Evolutionary conservation across 139 green algal genomes (phyloP).

Genomic region (Mesotaenium endlicherianum): DNA sequence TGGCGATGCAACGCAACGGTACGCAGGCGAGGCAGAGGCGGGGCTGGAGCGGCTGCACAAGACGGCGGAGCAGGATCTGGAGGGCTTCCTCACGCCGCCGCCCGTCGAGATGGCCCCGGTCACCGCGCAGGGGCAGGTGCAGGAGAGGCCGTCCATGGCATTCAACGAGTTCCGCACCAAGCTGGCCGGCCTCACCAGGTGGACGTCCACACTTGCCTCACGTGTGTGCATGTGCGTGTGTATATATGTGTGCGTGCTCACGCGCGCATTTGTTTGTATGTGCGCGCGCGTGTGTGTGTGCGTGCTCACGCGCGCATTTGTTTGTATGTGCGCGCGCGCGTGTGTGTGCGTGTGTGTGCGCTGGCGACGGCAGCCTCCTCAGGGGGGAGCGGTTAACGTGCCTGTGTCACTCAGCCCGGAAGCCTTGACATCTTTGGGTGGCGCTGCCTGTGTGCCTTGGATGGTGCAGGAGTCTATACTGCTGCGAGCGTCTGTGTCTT

Average conservation of each 20-base stretch:
- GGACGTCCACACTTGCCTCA: no score
- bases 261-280: no score
- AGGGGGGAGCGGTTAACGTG: no score
- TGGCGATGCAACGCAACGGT: neutral
- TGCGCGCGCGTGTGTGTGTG: no score
- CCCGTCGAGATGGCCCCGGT: neutral
- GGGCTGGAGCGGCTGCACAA: constrained; percentile 49
- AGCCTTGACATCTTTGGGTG: neutral
- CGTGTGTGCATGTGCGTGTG: neutral
- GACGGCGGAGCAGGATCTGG: constrained; percentile 48
- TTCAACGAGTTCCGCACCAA: constrained; percentile 58
- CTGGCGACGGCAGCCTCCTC: no score
- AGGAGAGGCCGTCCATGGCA: neutral
- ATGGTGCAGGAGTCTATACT: no score
- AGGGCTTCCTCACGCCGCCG: constrained; percentile 33
- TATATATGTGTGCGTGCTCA: no score
- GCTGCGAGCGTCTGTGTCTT: no score
- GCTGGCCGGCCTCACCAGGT: constrained; percentile 54
- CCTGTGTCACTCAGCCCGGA: neutral
- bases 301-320: no score
- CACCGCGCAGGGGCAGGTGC: constrained; percentile 5
- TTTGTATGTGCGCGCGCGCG: neutral
- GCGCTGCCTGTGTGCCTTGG: no score
- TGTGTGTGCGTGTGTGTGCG: neutral
- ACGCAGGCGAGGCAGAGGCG: constrained; percentile 49